Evolutionary conservation across 2,329 filamentous ascomycete species (phyloP), one percentile per base, ranked within the genome.

Genomic region (Colletotrichum sp.): DNA sequence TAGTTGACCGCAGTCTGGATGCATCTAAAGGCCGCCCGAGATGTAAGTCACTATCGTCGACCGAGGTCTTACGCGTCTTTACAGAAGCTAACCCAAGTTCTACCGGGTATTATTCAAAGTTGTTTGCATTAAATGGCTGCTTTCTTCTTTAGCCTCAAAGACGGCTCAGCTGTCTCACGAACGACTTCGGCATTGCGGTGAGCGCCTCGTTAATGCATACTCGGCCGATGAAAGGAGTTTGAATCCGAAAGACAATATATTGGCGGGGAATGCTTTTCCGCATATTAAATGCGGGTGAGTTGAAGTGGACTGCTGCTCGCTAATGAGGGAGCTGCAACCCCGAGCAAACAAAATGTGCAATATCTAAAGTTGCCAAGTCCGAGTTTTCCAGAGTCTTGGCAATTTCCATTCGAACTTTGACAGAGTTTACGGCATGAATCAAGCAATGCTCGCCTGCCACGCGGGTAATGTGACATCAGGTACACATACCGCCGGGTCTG

Each of bases 391-490:
- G 8, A 13, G 62, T 65, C 30, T 63, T 65, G 62, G 32, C 62
- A 65, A 21, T 3, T 52, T 24, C 21, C 5, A 36, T 6, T 36
- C 18, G 3, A 39, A 57, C 24, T 28, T 39, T 28, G 30, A 69
- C 12, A 62, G 24, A 60, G 57, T 21, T 52, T 7, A 32, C 30
- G 7, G 4, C 49, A 63, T 24, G 16, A 69, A 62, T 34, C 36
- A n/a, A 70, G 68, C 12, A 63, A 28, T 63, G 12, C 12, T 70
- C 68, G 68, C 68, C 68, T 70, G n/a, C 57, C 16, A 24, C 44
- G 44, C n/a, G 44, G 44, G n/a, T 21, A 36, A 34, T 70, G 26
- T 30, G 8, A 69, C 66, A 6, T 44, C 24, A 60, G 32, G 21
- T 39, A 60, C 15, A 39, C 44, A 7, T 52, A 13, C 44, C 44